Conservation (phyloP, 2,329 filamentous ascomycete genomes). For the Penicillium griseofulvum region DNA sequence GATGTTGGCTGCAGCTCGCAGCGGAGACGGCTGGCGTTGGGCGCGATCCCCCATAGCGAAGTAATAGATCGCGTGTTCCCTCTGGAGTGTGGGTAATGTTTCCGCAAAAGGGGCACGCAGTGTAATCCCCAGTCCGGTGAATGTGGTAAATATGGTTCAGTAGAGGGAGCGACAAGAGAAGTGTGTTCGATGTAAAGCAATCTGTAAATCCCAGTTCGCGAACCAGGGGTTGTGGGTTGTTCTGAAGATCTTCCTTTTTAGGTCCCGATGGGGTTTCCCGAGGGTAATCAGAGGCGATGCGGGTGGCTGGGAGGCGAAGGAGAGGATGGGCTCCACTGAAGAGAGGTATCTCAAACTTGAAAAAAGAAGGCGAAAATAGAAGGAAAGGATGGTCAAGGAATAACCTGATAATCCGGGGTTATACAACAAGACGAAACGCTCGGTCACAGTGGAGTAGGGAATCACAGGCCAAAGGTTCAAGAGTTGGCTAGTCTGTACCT, state of each 20-base stretch:
- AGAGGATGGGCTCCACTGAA: background rate
- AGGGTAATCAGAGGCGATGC: constrained; percentile 1
- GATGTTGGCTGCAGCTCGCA: constrained; percentile 33
- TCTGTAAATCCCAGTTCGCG: background rate
- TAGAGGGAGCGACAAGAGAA: background rate
- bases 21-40: constrained; percentile 33
- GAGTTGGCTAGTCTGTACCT: no score
- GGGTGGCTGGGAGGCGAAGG: background rate
- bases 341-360: background rate
- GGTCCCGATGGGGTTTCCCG: background rate
- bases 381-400: background rate
- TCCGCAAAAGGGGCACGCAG: constrained; percentile 4
- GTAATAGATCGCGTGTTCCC: constrained; percentile 8
- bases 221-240: constrained; percentile 3
- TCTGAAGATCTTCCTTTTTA: background rate
- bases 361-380: background rate
- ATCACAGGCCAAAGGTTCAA: background rate
- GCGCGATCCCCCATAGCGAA: constrained; percentile 34
- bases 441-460: constrained; percentile 14
- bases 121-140: background rate
- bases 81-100: constrained; percentile 9
- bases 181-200: background rate
- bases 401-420: background rate
- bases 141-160: background rate
- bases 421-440: background rate